Evolutionary conservation across 2,329 filamentous ascomycete species (phyloP).

Genomic region (Exophiala oligosperma): DNA sequence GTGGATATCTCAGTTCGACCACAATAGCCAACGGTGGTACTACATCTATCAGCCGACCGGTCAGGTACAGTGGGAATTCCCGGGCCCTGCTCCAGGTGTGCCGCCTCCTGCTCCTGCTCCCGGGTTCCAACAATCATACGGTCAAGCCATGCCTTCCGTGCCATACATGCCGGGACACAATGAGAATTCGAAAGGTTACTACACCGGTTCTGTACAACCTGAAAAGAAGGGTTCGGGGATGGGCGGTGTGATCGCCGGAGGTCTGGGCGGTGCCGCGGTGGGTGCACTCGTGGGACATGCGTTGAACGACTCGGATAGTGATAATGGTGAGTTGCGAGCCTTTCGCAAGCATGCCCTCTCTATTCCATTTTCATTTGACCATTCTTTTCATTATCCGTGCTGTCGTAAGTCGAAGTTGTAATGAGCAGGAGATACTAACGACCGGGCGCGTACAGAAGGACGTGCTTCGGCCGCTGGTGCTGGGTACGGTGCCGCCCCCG

Average conservation of each 20-base stretch:
- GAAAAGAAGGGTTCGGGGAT: conserved; percentile 13
- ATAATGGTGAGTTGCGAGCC: conserved; percentile 9
- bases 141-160: conserved; percentile 14
- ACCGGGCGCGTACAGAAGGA: not conserved
- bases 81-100: conserved; percentile 26
- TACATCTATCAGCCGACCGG: conserved; percentile 51
- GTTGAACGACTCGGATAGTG: conserved; percentile 11
- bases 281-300: conserved; percentile 22
- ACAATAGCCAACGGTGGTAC: conserved; percentile 47
- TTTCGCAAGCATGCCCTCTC: too few relatives aligned
- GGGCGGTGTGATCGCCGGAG: conserved; percentile 18
- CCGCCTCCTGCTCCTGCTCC: conserved; percentile 11
- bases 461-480: not conserved
- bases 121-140: conserved; percentile 12
- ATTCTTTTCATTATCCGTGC: not conserved
- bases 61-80: conserved; percentile 50
- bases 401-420: not conserved
- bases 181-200: conserved; percentile 8
- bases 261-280: conserved; percentile 21
- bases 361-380: not conserved
- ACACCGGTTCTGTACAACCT: conserved; percentile 4
- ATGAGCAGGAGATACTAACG: not conserved
- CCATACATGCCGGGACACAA: conserved; percentile 8
- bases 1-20: conserved; percentile 50
- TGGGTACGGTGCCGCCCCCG: not conserved